These are phyloP conservation scores for Phialophora tarda DNA, from an alignment of 2,329 filamentous ascomycete species.

Conservation along the genomic window DNA sequence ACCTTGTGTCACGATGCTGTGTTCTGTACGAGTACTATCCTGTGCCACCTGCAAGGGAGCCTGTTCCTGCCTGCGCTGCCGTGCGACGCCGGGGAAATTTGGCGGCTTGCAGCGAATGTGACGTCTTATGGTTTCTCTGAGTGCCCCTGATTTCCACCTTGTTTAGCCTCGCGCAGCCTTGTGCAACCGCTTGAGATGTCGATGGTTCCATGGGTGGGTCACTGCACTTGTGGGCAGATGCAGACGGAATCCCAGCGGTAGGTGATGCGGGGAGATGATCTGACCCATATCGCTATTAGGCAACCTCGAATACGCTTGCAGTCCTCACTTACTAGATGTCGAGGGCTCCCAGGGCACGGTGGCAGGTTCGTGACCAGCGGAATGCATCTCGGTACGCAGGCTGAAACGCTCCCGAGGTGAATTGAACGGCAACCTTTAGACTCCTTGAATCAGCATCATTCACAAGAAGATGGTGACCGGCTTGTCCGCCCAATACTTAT, in stretches of 20 bases:
- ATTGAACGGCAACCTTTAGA: background rate
- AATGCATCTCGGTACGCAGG: no score
- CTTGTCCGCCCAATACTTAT: background rate
- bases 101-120: background rate
- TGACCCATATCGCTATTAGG: no score
- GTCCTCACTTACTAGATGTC: no score
- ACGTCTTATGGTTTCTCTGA: background rate
- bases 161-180: background rate
- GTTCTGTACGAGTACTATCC: background rate
- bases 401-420: background rate
- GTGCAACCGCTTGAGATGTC: background rate
- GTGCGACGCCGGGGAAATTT: slow-evolving; percentile 9
- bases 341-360: no score
- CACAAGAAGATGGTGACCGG: background rate
- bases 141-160: background rate
- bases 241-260: no score
- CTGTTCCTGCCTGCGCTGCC: background rate
- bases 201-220: no score
- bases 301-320: no score
- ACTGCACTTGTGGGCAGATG: no score
- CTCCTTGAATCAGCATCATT: background rate
- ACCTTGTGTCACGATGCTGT: background rate
- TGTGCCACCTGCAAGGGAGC: background rate
- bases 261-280: no score
- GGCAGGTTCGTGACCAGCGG: no score